Evolutionary conservation across 805 yeast species (phyloP).

Genomic region (Teunomyces kruisii): DNA sequence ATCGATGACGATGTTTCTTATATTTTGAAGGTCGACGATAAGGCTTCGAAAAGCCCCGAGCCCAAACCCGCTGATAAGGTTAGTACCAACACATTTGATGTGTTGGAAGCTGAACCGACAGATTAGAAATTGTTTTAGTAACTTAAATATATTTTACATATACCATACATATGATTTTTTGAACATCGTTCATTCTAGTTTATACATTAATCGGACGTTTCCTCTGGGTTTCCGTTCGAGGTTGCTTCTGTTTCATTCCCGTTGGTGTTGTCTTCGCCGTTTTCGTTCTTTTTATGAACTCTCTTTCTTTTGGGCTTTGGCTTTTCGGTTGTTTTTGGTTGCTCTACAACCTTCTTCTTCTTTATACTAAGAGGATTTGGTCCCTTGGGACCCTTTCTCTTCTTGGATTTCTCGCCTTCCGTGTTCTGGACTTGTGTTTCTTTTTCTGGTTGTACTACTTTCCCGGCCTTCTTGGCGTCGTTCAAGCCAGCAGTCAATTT

Average conservation of each 20-base stretch:
- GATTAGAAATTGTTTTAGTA: not conserved
- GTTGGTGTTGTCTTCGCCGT: not conserved
- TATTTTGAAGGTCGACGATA: constrained; percentile 17
- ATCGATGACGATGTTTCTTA: constrained; percentile 30
- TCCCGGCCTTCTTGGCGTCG: constrained; percentile 52
- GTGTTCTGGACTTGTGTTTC: constrained; percentile 17
- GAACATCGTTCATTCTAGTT: not conserved
- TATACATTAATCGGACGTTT: not conserved
- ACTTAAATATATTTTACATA: not conserved
- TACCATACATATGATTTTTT: not conserved
- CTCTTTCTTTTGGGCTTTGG: constrained; percentile 10
- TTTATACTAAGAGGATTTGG: constrained; percentile 92
- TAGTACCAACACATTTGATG: constrained; percentile 6
- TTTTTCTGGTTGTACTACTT: constrained; percentile 20
- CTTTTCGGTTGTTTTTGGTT: constrained; percentile 9
- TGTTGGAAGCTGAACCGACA: constrained; percentile 6
- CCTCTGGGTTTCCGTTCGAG: not conserved
- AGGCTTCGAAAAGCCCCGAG: not conserved
- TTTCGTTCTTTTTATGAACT: constrained; percentile 3
- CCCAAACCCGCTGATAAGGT: not conserved
- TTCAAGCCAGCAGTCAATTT: constrained; percentile 82
- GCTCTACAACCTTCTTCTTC: constrained; percentile 54
- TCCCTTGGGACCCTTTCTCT: constrained; percentile 69
- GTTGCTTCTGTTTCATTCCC: not conserved
- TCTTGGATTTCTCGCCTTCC: constrained; percentile 30